Percentiles rank a stretch among this genome's conserved stretches.
These are phyloP conservation scores for Aspergillus funiculosus DNA, from an alignment of 495 filamentous ascomycete genomes.

Conservation along the genomic window DNA sequence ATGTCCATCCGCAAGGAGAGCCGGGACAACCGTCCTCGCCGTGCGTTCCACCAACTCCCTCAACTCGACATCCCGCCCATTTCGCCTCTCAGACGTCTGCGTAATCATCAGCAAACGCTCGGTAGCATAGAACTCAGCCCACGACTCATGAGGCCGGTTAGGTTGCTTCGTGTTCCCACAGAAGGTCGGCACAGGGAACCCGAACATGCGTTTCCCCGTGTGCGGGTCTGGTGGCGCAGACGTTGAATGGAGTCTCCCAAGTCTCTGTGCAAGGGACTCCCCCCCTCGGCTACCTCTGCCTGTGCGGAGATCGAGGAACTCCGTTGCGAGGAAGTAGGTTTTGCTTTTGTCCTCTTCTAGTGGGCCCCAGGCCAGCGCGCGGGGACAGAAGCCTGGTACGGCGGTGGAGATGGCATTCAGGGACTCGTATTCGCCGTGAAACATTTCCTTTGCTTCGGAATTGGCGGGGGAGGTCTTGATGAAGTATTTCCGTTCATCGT, in stretches of 20 bases:
- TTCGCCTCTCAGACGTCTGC: slow-evolving; percentile 46
- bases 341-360: slow-evolving; percentile 43
- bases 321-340: slow-evolving; percentile 68
- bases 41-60: slow-evolving; percentile 57
- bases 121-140: slow-evolving; percentile 80
- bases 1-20: slow-evolving; percentile 61
- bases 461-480: slow-evolving; percentile 67
- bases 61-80: slow-evolving; percentile 60
- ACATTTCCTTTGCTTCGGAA: slow-evolving; percentile 65
- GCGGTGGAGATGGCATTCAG: slow-evolving; percentile 70
- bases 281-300: slow-evolving; percentile 22
- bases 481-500: slow-evolving; percentile 62
- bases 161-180: slow-evolving; percentile 80
- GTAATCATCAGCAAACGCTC: slow-evolving; percentile 64
- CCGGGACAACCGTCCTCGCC: slow-evolving; percentile 57
- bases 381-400: slow-evolving; percentile 69
- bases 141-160: slow-evolving; percentile 61
- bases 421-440: slow-evolving; percentile 76
- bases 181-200: slow-evolving; percentile 77
- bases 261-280: slow-evolving; percentile 61
- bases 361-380: slow-evolving; percentile 62
- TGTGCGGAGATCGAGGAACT: slow-evolving; percentile 64
- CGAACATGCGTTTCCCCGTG: slow-evolving; percentile 58
- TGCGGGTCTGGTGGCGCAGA: slow-evolving; percentile 55
- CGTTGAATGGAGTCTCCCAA: slow-evolving; percentile 75